Conservation (phyloP, 192 early-diverging fungal genomes). For the Phlyctochytrium bullatum region DNA sequence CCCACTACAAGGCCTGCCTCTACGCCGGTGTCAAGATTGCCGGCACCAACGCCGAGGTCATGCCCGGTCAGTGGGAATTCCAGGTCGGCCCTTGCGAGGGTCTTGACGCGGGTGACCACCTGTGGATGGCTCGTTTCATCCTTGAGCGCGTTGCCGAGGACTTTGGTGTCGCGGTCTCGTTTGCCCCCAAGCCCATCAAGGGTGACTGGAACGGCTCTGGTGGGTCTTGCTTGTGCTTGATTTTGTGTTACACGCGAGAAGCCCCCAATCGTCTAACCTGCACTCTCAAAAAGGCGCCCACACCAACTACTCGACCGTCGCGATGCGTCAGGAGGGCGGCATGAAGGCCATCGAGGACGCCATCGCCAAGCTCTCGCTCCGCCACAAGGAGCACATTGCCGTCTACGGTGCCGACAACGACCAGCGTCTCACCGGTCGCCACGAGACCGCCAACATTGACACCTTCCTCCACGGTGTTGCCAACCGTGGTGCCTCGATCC, state of each 20-base stretch:
- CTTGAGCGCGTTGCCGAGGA: constrained; percentile 56
- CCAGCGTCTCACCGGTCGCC: constrained; percentile 49
- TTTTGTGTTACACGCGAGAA: no score
- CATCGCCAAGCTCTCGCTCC: constrained; percentile 46
- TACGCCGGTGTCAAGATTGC: constrained; percentile 57
- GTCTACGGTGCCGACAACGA: constrained; percentile 61
- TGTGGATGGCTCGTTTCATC: constrained; percentile 53
- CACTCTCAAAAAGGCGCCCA: no score
- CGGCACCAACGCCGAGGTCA: constrained; percentile 56
- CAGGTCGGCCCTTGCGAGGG: constrained; percentile 59
- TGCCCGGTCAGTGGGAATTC: constrained; percentile 55
- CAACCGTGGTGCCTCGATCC: constrained; percentile 56
- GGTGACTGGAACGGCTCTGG: constrained; percentile 64
- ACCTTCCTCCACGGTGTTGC: constrained; percentile 53
- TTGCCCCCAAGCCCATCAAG: constrained; percentile 58
- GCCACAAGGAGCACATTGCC: constrained; percentile 51
- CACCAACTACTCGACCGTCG: constrained; percentile 51
- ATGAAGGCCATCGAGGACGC: constrained; percentile 49
- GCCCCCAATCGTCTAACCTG: no score
- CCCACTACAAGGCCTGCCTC: constrained; percentile 56
- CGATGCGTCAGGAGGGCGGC: constrained; percentile 52
- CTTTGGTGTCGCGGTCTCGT: constrained; percentile 53
- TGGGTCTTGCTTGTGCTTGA: no score
- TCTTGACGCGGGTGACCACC: constrained; percentile 53
- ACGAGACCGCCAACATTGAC: constrained; percentile 54